Evolutionary conservation across 768 basidiomycete species (phyloP), one percentile per base, ranked within the genome.

Genomic region (Xerocomellus intermedius): DNA sequence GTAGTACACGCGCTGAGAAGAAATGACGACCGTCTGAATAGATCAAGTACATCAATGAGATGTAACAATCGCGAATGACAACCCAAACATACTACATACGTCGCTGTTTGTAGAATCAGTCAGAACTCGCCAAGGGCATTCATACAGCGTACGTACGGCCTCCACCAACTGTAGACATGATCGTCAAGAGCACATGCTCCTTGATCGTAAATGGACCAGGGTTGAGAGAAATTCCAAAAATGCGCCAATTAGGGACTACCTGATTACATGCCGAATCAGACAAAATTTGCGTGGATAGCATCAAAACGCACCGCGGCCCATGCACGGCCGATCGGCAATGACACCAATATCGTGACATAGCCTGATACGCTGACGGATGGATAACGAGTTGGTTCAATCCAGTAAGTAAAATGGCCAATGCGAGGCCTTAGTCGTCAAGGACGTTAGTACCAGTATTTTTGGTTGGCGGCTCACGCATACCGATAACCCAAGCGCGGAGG

Each of bases 191-290:
- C 0, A 85, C 83, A 58, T 81, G 81, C 55, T 82, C 89, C 72
- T 91, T 90, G 66, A 91, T 86, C 21, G 79, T 81, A 65, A 89
- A 91, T 1, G 83, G 85, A 4, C 90, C 89, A 19, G 87, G 86
- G 67, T 89, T 89, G 42, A 89, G 66, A 17, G 80, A 71, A 19
- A 83, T 38, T 19, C 87, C 86, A 35, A 85, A 81, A 4, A 89
- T 66, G 30, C 67, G 74, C 54, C 78, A 72, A 22, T 70, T 63
- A 1, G 87, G 88, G 30, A 84, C 61, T 8, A 83, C 61, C 48
- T 82, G 70, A 35, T 41, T 28, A n/a, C 26, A 7, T 0, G 3
- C 2, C 5, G 13, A 21, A 37, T 32, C 17, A 43, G 42, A 16
- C 19, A 17, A 7, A 26, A 21, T 3, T 6, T 6, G n/a, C 6